Evolutionary conservation across 768 basidiomycete species (phyloP), one percentile per base, ranked within the genome.

Genomic region (Mrakia blollopis): DNA sequence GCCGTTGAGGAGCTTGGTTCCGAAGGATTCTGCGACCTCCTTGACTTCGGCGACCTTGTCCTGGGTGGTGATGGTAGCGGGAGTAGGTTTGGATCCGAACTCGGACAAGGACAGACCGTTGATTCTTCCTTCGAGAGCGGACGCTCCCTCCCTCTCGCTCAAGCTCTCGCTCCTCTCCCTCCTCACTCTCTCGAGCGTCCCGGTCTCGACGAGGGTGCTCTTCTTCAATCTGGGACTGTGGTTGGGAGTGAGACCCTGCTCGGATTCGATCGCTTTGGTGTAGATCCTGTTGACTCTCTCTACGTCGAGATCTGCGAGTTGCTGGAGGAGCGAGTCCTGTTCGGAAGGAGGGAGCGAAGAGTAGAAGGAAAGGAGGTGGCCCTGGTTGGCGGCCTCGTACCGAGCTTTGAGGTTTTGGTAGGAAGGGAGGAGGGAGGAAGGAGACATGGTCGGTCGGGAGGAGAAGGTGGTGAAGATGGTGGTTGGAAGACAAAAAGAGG

Each of bases 241-340:
- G 6, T 35, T 39, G 35, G 50, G 60, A 30, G 60, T 61, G 57
- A 37, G 1, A 3, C 60, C 72, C 67, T 87, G 85, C 82, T 94
- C 92, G 7, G 89, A 86, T 52, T 86, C 80, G 79, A 93, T 86
- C 28, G 96, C 92, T 80, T 89, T 91, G 61, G 86, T 81, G 88
- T 89, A 95, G 80, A 98, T 88, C 80, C 89, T 88, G 86, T 98
- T 98, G 78, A 98, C 94, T 79, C 94, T 92, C 77, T 91, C 88
- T 80, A 97, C 90, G 83, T 98, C 90, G 82, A 99, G 89, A 16
- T 87, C 84, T 67, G 88, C 86, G 80, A 98, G 89, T 84, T 98
- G 96, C 18, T 84, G 81, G 77, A 87, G 82, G 74, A 98, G 88
- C 13, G 87, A 82, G 11, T 84, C 82, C 80, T 89, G 92, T 80